Evolutionary conservation across 2,329 filamentous ascomycete genomes (phyloP).

Genomic region (Aspergillus arachidicola): DNA sequence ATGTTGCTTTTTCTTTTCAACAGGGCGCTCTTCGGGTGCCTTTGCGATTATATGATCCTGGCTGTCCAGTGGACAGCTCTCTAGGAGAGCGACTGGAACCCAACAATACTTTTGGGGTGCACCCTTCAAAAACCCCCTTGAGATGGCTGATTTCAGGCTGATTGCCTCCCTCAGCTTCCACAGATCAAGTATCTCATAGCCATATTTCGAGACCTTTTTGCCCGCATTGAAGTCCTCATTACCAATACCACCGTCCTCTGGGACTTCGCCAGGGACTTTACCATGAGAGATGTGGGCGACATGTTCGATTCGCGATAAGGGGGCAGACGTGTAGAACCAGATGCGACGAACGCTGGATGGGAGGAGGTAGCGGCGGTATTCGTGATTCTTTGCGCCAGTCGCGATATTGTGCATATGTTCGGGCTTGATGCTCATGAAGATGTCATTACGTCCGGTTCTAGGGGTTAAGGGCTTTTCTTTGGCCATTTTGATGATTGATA

Average conservation of each 20-base stretch:
- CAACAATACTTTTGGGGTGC: not conserved
- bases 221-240: conserved; percentile 57
- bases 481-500: not conserved
- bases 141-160: not conserved
- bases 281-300: conserved; percentile 59
- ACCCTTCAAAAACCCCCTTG: not conserved
- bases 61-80: not conserved
- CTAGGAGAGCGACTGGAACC: not conserved
- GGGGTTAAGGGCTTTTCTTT: not conserved
- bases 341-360: conserved; percentile 56
- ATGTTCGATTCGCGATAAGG: conserved; percentile 56
- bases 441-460: not conserved
- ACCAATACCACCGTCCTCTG: conserved; percentile 49
- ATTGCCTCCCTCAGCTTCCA: conserved; percentile 63
- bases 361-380: conserved; percentile 60
- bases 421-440: conserved; percentile 50
- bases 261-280: conserved; percentile 53
- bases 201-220: conserved; percentile 45
- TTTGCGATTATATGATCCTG: not conserved
- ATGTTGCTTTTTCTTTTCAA: not conserved
- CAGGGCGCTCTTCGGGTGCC: not conserved
- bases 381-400: conserved; percentile 48
- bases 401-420: conserved; percentile 43
- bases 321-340: conserved; percentile 62
- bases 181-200: conserved; percentile 59